phyloP scores from a whole-genome alignment of 129 eudicot genomes.

The Flaveria robusta region DNA sequence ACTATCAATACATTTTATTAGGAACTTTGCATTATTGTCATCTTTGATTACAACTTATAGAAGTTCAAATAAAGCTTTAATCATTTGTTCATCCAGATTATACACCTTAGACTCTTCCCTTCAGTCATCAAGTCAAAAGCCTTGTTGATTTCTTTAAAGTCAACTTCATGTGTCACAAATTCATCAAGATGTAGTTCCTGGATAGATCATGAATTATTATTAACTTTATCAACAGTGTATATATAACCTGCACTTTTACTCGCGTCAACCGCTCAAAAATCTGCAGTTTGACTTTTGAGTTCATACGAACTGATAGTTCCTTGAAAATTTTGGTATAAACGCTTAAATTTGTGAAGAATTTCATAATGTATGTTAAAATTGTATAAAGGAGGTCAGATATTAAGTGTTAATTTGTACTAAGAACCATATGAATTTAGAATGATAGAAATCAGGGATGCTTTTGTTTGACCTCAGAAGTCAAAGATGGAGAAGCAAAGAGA shows the following conservation, averaged over 20 bases:
- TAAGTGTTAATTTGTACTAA: neutral
- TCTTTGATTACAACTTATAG: neutral
- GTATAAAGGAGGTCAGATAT: neutral
- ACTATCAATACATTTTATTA: neutral
- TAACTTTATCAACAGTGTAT: neutral
- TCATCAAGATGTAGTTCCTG: constrained; percentile 47
- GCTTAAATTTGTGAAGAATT: neutral
- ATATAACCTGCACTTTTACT: neutral
- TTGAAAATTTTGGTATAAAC: neutral
- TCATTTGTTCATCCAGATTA: constrained; percentile 83
- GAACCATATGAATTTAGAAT: neutral
- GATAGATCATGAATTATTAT: neutral
- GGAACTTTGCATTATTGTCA: neutral
- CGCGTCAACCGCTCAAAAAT: neutral
- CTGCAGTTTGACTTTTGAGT: constrained; percentile 3
- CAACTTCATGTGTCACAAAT: constrained; percentile 82
- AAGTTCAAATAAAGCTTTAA: neutral
- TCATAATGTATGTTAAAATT: neutral
- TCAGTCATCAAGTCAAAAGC: constrained; percentile 68
- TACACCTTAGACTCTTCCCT: constrained; percentile 76
- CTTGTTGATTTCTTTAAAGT: constrained; percentile 67
- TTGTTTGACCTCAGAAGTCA: constrained; percentile 17
- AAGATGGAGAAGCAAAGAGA: neutral
- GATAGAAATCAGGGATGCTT: neutral
- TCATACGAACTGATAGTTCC: neutral